These are phyloP conservation scores for Vickermania spadyakhi DNA, from an alignment of 208 protist genomes.

Conservation along the genomic window DNA sequence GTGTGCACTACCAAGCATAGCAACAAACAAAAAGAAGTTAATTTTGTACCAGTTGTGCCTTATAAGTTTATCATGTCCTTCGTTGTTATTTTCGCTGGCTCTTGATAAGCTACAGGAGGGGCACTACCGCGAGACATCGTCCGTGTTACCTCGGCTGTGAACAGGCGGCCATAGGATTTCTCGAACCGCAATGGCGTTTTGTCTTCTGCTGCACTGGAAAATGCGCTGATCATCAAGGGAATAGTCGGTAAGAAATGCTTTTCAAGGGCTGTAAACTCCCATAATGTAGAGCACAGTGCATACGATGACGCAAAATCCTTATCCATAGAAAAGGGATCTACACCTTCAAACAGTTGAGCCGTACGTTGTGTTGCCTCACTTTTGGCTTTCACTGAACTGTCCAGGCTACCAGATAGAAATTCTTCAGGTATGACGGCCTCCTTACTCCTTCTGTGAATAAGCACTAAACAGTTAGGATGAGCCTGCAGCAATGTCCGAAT, in stretches of 20 bases:
- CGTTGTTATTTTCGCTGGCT: constrained; percentile 17
- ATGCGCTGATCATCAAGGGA: constrained; percentile 79
- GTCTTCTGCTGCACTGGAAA: constrained; percentile 71
- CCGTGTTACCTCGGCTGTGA: constrained; percentile 73
- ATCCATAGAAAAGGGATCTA: constrained; percentile 62
- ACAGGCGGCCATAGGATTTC: constrained; percentile 79
- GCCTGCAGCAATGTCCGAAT: constrained; percentile 73
- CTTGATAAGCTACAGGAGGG: constrained; percentile 62
- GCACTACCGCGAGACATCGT: constrained; percentile 37
- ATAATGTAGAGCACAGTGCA: constrained; percentile 75
- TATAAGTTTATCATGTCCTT: constrained; percentile 42
- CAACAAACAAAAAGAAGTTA: too few relatives aligned
- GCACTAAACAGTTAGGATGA: constrained; percentile 79
- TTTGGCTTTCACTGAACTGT: constrained; percentile 15
- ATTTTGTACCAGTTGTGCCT: neutral
- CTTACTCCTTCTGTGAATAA: constrained; percentile 77
- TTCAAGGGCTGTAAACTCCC: constrained; percentile 84
- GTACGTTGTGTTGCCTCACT: constrained; percentile 33
- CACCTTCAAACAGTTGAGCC: constrained; percentile 60
- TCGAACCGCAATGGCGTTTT: constrained; percentile 75
- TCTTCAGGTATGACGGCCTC: constrained; percentile 50
- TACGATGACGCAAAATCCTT: constrained; percentile 27
- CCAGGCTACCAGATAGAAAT: constrained; percentile 5
- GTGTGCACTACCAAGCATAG: too few relatives aligned
- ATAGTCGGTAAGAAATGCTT: constrained; percentile 78